Conservation (phyloP, 768 basidiomycete species). For the Coprinopsis sp. region DNA sequence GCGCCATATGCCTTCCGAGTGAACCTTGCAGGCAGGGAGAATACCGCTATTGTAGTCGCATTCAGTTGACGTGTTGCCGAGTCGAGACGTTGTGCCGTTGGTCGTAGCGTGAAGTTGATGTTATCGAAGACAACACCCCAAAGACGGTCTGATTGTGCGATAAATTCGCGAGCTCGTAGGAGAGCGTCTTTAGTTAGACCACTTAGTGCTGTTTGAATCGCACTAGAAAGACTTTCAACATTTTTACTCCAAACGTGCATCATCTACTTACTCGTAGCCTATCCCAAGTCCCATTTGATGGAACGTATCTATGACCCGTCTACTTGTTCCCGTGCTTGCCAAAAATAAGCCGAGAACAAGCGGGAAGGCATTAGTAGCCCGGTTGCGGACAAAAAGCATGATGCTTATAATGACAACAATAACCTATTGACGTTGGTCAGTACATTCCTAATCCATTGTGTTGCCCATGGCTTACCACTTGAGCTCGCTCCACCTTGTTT, state of each 20-base stretch:
- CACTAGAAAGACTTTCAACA: neutral
- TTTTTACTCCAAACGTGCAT: neutral
- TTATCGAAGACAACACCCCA: slow-evolving; percentile 15
- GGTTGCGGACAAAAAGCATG: slow-evolving; percentile 9
- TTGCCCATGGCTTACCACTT: neutral
- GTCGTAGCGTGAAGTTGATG: slow-evolving; percentile 14
- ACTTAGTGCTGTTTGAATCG: neutral
- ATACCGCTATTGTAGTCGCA: slow-evolving; percentile 12
- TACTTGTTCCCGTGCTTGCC: slow-evolving; percentile 7
- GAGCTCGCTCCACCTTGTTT: neutral
- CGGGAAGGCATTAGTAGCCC: slow-evolving; percentile 9
- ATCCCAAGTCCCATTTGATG: slow-evolving; percentile 11
- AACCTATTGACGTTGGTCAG: no score
- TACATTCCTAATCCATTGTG: neutral
- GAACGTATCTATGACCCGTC: slow-evolving; percentile 11
- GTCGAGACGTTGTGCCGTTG: slow-evolving; percentile 12
- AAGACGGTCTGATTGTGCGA: slow-evolving; percentile 1
- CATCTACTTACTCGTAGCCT: slow-evolving; percentile 7
- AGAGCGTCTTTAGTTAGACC: slow-evolving; percentile 8
- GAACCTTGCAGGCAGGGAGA: slow-evolving; percentile 9
- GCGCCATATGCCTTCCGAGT: neutral
- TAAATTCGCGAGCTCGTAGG: slow-evolving; percentile 6
- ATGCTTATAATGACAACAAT: slow-evolving; percentile 12
- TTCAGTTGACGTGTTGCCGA: slow-evolving; percentile 13
- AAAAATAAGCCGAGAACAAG: slow-evolving; percentile 7